A percentile compares a stretch with the other conserved stretches of the same genome.
phyloP scores from a whole-genome alignment of 192 early-diverging fungal genomes.

The Rhizophagus clarus region DNA sequence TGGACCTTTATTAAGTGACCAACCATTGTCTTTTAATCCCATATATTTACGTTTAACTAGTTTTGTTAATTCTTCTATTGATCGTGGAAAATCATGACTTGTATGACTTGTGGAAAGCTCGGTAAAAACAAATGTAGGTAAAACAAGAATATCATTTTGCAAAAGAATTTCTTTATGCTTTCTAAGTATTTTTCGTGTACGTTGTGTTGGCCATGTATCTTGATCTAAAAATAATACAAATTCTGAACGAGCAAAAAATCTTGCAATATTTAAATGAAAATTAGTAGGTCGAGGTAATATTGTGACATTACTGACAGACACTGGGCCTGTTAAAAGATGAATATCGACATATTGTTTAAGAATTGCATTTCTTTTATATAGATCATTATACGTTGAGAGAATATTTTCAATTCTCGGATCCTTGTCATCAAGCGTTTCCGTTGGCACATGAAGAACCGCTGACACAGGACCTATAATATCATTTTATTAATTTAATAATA shows the following conservation, averaged over 20 bases:
- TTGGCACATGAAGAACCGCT: conserved; percentile 49
- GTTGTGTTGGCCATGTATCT: conserved; percentile 47
- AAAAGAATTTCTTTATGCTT: conserved; percentile 7
- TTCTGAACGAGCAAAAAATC: conserved; percentile 57
- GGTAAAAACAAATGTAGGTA: conserved; percentile 54
- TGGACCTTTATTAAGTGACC: conserved; percentile 53
- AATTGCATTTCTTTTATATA: conserved; percentile 42
- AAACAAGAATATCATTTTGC: conserved; percentile 50
- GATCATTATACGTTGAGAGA: conserved; percentile 17
- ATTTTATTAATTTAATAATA: neutral
- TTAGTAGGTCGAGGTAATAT: conserved; percentile 45
- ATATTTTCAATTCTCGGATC: conserved; percentile 9
- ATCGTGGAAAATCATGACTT: neutral
- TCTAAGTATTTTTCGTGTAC: conserved; percentile 37
- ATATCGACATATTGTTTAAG: conserved; percentile 48
- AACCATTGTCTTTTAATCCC: conserved; percentile 47
- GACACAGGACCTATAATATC: conserved; percentile 51
- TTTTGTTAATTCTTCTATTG: neutral
- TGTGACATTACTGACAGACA: conserved; percentile 22
- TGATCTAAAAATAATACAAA: conserved; percentile 48
- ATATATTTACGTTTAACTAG: neutral
- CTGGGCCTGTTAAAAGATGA: conserved; percentile 46
- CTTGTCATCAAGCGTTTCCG: conserved; percentile 14
- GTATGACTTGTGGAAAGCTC: conserved; percentile 15
- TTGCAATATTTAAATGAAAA: conserved; percentile 54